Conservation (phyloP, 495 filamentous ascomycete species). For the Hypoxylon fuscum region DNA sequence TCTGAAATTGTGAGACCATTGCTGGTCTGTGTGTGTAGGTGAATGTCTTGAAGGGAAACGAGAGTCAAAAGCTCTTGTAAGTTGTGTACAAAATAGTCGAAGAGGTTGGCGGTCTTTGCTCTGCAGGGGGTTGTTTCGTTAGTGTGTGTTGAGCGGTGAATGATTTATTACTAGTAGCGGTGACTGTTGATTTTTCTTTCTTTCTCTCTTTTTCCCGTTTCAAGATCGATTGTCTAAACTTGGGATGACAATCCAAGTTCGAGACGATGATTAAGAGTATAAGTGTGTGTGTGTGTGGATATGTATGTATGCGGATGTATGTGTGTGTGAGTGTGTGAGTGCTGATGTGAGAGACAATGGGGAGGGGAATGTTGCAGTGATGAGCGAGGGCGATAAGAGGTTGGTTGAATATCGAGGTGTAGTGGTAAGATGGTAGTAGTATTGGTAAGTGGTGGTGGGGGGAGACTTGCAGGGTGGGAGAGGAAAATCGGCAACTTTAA, state of each 20-base stretch:
- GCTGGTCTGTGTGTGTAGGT: conserved; percentile 45
- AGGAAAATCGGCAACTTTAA: conserved; percentile 36
- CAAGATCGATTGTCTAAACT: conserved; percentile 30
- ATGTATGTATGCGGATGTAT: conserved; percentile 11
- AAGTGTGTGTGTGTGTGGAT: conserved; percentile 12
- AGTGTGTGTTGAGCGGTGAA: conserved; percentile 48
- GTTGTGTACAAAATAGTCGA: conserved; percentile 35
- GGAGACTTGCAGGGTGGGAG: conserved; percentile 34
- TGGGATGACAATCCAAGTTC: conserved; percentile 20
- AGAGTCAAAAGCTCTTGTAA: conserved; percentile 32
- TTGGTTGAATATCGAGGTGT: conserved; percentile 34
- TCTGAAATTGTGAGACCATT: conserved; percentile 62
- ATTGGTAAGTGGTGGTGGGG: conserved; percentile 44
- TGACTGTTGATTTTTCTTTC: conserved; percentile 13
- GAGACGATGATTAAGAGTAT: conserved; percentile 40
- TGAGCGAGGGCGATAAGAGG: conserved; percentile 39
- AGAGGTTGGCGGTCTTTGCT: conserved; percentile 36
- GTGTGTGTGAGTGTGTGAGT: conserved; percentile 35
- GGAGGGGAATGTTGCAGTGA: conserved; percentile 41
- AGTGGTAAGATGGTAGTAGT: conserved; percentile 40
- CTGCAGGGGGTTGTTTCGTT: conserved; percentile 47
- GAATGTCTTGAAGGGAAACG: conserved; percentile 11
- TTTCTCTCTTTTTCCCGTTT: conserved; percentile 21
- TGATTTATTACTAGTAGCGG: conserved; percentile 25
- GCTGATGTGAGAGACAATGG: conserved; percentile 40